Evolutionary conservation across 257 asterid genomes (phyloP).

Genomic region (Orobanche coerulescens): DNA sequence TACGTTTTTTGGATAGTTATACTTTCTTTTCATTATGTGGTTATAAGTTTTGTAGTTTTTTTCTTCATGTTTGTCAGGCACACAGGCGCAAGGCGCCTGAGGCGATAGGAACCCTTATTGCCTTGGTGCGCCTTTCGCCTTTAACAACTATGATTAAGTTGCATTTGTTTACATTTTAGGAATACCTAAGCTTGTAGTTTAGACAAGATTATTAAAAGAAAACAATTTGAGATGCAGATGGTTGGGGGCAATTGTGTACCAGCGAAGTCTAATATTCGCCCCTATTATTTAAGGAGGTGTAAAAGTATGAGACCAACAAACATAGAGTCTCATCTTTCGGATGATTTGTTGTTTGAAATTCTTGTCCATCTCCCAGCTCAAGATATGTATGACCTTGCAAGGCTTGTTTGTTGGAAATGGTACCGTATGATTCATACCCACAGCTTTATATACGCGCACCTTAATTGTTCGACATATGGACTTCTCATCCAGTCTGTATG

Average conservation of each 20-base stretch:
- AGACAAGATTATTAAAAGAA: no score
- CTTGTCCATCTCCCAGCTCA: not conserved
- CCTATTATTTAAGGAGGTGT: not conserved
- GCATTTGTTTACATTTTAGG: no score
- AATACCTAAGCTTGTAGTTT: no score
- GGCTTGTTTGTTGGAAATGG: conserved; percentile 9
- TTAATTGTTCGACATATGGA: not conserved
- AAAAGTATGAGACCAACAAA: not conserved
- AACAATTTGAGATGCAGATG: not conserved
- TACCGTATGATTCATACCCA: conserved; percentile 1
- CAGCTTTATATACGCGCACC: not conserved
- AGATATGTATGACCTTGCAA: not conserved
- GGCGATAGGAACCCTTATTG: no score
- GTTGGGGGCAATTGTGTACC: not conserved
- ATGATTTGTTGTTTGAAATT: not conserved
- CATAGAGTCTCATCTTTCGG: conserved; percentile 1
- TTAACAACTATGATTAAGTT: no score
- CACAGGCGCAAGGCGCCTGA: no score
- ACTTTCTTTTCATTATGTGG: no score
- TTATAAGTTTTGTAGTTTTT: no score
- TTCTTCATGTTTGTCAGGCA: no score
- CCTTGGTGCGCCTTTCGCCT: no score
- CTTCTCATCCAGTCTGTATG: not conserved
- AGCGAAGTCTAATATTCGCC: no score
- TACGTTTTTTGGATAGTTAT: no score